Evolutionary conservation across 257 asterid genomes (phyloP), one percentile per base, ranked within the genome.

Genomic region (Phtheirospermum japonicum): DNA sequence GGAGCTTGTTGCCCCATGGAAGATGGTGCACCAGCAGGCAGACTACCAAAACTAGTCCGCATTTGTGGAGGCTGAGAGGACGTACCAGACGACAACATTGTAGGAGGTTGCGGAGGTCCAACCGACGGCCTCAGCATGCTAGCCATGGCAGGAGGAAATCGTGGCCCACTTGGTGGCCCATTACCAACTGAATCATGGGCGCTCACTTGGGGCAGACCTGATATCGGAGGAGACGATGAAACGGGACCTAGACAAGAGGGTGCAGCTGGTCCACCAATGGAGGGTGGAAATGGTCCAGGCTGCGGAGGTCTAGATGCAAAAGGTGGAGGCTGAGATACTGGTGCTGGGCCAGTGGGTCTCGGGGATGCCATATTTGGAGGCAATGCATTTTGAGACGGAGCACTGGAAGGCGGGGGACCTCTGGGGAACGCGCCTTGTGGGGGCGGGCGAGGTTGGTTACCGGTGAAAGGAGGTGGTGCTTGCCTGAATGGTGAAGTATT

Each of bases 371-470:
- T 46, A 66, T 77, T 77, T 0, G 84, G 76, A 56, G 89, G 87
- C 63, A 81, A 73, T 64, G 82, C 64, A 64, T 70, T 43, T 56
- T 77, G 93, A 10, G 78, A 64, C 12, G 86, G 77, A 23, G 78
- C 89, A 72, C 74, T 39, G 58, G 83, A 72, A 37, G 88, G 91
- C 52, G 49, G 57, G 0, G 76, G 72, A 53, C 85, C 95, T 53
- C 95, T 80, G 1, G 73, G 86, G 65, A 82, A 78, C 43, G 57
- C 77, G 58, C 87, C 90, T n/a, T 80, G 86, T 0, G 90, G 91
- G n/a, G 96, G 84, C 40, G 87, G 80, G 43, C 95, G 87, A 9
- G 95, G 88, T 43, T 83, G 90, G 61, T 70, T 71, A 31, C 84
- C 84, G 12, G 82, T 63, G 76, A 85, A 89, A 62, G 93, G 71